A percentile compares a stretch with the other conserved stretches of the same genome.
phyloP scores from a whole-genome alignment of 352 stramenopile species.

The Phytophthora kernoviae region DNA sequence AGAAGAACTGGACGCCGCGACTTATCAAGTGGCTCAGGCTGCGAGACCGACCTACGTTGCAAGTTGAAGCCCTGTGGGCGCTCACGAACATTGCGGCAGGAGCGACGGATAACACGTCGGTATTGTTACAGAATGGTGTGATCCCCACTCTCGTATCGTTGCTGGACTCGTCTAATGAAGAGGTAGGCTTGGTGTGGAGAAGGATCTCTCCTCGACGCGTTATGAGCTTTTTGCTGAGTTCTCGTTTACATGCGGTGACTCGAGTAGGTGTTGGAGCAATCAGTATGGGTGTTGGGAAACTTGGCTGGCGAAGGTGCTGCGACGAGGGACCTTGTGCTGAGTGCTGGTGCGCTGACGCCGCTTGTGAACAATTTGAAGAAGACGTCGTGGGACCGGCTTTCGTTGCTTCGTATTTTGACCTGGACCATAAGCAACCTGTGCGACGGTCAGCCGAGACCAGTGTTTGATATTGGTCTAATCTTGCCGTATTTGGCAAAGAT shows the following conservation, averaged over 20 bases:
- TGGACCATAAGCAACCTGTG: slow-evolving; percentile 95
- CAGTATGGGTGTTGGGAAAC: slow-evolving; percentile 94
- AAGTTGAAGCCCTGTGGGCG: slow-evolving; percentile 94
- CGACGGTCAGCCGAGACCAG: slow-evolving; percentile 88
- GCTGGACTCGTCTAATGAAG: slow-evolving; percentile 90
- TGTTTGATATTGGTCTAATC: slow-evolving; percentile 91
- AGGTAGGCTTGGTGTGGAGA: slow-evolving; percentile 54
- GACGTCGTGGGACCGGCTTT: slow-evolving; percentile 80
- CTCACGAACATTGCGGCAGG: slow-evolving; percentile 95
- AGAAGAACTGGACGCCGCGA: slow-evolving; percentile 89
- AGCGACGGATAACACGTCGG: slow-evolving; percentile 91
- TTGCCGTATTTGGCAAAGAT: slow-evolving; percentile 90
- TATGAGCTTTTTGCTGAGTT: slow-evolving; percentile 33
- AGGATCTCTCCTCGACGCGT: slow-evolving; percentile 26
- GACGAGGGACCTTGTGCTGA: slow-evolving; percentile 89
- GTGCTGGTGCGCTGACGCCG: slow-evolving; percentile 79
- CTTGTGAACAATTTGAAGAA: slow-evolving; percentile 92
- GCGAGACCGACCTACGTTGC: slow-evolving; percentile 78
- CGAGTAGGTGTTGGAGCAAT: slow-evolving; percentile 90
- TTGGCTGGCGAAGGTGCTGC: slow-evolving; percentile 89
- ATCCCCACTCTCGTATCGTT: slow-evolving; percentile 92
- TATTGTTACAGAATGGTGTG: slow-evolving; percentile 92
- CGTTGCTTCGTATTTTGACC: slow-evolving; percentile 90
- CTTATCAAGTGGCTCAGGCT: slow-evolving; percentile 87
- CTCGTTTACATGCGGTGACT: slow-evolving; percentile 26